phyloP scores from a whole-genome alignment of 2,329 filamentous ascomycete species.

The Magnaporthales sp. region DNA sequence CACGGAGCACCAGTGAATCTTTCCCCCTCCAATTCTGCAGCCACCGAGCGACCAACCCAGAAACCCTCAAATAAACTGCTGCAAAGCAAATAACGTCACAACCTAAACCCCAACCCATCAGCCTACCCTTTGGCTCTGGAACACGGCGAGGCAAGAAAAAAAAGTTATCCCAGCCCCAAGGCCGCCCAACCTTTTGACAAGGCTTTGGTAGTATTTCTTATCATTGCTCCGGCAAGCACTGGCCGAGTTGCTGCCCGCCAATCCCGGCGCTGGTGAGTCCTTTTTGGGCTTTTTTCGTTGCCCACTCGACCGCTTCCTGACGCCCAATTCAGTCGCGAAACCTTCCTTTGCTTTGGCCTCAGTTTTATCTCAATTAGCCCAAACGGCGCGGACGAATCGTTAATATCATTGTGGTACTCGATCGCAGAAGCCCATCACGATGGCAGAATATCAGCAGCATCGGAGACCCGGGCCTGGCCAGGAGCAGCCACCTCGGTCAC shows the following conservation, averaged over 20 bases:
- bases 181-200: not conserved
- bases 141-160: not conserved
- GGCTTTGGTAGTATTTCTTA: constrained; percentile 3
- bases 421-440: constrained; percentile 17
- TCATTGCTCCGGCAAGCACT: not conserved
- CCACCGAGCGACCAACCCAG: not conserved
- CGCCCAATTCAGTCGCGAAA: not conserved
- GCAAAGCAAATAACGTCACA: constrained; percentile 7
- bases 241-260: constrained; percentile 1
- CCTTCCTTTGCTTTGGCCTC: not conserved
- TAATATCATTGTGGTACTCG: not conserved
- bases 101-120: constrained; percentile 1
- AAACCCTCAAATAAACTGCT: constrained; percentile 2
- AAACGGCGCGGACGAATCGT: not conserved
- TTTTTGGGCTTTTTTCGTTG: not conserved
- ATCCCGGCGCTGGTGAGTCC: not conserved
- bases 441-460: constrained; percentile 52
- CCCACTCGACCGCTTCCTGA: not conserved
- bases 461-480: constrained; percentile 22
- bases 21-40: constrained; percentile 1
- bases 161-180: not conserved
- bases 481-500: constrained; percentile 22
- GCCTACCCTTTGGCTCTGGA: not conserved
- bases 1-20: constrained; percentile 1
- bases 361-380: not conserved